Percentiles rank a stretch among this genome's conserved stretches.
These are phyloP conservation scores for Xylaria sp. DNA, from an alignment of 2,329 filamentous ascomycete species.

Conservation along the genomic window DNA sequence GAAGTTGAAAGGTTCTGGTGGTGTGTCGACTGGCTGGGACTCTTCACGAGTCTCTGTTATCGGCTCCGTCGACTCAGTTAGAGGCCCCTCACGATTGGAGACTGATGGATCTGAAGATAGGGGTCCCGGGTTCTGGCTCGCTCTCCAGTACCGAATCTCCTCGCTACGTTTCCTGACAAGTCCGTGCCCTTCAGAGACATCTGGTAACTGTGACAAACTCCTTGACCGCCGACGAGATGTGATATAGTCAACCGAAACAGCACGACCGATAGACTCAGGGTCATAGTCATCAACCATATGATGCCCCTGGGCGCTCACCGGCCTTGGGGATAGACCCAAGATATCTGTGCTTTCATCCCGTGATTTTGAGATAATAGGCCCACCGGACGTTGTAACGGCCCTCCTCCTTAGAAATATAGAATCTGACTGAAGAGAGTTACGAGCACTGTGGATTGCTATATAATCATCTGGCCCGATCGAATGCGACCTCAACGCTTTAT, in stretches of 20 bases:
- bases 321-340: conserved; percentile 67
- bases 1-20: conserved; percentile 66
- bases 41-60: conserved; percentile 49
- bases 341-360: conserved; percentile 56
- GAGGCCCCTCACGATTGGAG: conserved; percentile 51
- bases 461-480: conserved; percentile 67
- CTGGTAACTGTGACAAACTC: conserved; percentile 66
- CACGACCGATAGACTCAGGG: conserved; percentile 68
- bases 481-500: conserved; percentile 69
- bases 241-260: conserved; percentile 66
- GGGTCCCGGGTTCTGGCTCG: conserved; percentile 65
- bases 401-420: conserved; percentile 52
- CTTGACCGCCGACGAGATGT: conserved; percentile 65
- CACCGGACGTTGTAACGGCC: conserved; percentile 56
- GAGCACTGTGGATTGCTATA: conserved; percentile 62
- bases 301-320: conserved; percentile 67
- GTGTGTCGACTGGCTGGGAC: conserved; percentile 48
- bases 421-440: conserved; percentile 63
- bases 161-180: conserved; percentile 65
- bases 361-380: conserved; percentile 52
- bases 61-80: conserved; percentile 36
- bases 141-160: conserved; percentile 72
- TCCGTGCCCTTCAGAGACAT: conserved; percentile 49
- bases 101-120: conserved; percentile 63
- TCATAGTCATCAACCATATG: conserved; percentile 55